Percentiles rank a stretch among this genome's conserved stretches.
These are phyloP conservation scores for Diaporthe australafricana DNA, from an alignment of 2,329 filamentous ascomycete genomes.

Conservation along the genomic window DNA sequence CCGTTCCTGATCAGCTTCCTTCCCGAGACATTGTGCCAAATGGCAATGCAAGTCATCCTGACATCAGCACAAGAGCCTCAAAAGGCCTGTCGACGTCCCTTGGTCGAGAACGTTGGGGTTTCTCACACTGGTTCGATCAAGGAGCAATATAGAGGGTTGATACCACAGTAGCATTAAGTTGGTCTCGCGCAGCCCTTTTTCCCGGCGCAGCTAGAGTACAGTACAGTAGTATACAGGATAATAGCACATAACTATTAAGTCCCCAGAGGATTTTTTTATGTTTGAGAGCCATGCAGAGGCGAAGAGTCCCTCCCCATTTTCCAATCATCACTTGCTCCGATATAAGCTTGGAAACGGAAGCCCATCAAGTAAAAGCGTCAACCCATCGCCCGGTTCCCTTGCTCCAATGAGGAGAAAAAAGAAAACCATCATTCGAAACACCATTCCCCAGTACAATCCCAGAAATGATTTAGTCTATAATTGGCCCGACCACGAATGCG, in stretches of 20 bases:
- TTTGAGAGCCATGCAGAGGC: not conserved
- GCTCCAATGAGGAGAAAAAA: not conserved
- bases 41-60: constrained; percentile 12
- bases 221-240: constrained; percentile 25
- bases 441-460: not conserved
- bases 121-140: not conserved
- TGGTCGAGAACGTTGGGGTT: not conserved
- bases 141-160: not conserved
- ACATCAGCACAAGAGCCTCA: constrained; percentile 7
- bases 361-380: constrained; percentile 1
- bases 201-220: constrained; percentile 22
- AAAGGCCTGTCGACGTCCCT: not conserved
- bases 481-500: constrained; percentile 20
- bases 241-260: constrained; percentile 15
- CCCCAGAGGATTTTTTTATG: constrained; percentile 7
- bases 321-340: not conserved
- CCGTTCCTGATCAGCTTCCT: not conserved
- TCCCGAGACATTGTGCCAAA: constrained; percentile 15
- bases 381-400: constrained; percentile 14
- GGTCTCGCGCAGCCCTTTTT: constrained; percentile 10
- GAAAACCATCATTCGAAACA: not conserved
- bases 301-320: not conserved
- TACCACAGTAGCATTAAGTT: constrained; percentile 23
- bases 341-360: not conserved
- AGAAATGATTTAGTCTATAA: constrained; percentile 22